A percentile compares a stretch with the other conserved stretches of the same genome.
These are phyloP conservation scores for Diplodia scrobiculata DNA, from an alignment of 2,329 filamentous ascomycete genomes.

Conservation along the genomic window DNA sequence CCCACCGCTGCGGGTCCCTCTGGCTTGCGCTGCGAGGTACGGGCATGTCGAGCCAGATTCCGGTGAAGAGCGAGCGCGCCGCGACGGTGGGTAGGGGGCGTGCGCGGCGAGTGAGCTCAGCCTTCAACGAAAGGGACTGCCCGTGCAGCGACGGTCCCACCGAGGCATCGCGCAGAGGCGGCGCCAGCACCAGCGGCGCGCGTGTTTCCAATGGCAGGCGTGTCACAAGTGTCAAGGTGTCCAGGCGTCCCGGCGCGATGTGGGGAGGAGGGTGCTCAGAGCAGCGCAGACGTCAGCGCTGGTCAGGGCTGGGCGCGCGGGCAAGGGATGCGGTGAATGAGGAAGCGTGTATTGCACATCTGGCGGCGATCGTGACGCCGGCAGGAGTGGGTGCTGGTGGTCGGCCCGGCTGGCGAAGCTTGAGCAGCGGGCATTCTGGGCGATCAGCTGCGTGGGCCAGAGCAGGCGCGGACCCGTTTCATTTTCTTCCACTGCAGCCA, in stretches of 20 bases:
- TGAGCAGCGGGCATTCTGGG: constrained; percentile 6
- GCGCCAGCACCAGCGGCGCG: not conserved
- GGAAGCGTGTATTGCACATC: constrained; percentile 25
- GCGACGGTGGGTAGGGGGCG: not conserved
- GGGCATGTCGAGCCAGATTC: not conserved
- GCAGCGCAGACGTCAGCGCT: constrained; percentile 7
- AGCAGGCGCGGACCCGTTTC: constrained; percentile 10
- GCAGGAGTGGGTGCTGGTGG: not conserved
- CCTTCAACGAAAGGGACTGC: not conserved
- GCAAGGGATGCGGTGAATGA: constrained; percentile 18
- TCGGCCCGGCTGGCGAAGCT: constrained; percentile 21
- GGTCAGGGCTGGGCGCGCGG: constrained; percentile 1
- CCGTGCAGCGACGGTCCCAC: not conserved
- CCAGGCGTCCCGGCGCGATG: not conserved
- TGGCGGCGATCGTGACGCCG: constrained; percentile 18
- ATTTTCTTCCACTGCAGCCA: constrained; percentile 15
- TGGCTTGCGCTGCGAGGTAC: not conserved
- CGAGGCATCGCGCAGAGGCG: not conserved
- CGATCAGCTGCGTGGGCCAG: not conserved
- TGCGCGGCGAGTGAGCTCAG: not conserved
- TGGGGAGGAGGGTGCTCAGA: not conserved
- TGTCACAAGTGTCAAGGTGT: constrained; percentile 20
- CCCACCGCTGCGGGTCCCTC: not conserved
- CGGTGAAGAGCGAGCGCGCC: not conserved
- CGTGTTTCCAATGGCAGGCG: constrained; percentile 14